phyloP scores from a whole-genome alignment of 495 filamentous ascomycete species.

The Tuber umbilicatum region DNA sequence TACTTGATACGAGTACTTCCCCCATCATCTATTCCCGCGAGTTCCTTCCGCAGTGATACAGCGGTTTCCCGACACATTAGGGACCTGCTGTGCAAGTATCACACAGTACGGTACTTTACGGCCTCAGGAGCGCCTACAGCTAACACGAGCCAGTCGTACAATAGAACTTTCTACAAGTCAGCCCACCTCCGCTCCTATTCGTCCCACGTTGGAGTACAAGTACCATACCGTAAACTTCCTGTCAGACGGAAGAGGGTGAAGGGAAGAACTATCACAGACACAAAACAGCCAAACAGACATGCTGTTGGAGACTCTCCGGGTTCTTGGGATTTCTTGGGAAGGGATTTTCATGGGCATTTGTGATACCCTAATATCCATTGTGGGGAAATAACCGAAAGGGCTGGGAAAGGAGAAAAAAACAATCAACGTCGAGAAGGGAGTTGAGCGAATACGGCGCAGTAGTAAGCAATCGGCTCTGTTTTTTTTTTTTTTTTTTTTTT shows the following conservation, averaged over 20 bases:
- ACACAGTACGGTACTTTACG: neutral
- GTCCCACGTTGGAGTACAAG: neutral
- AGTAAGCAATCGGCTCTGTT: neutral
- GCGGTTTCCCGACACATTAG: neutral
- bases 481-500: neutral
- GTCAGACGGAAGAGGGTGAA: neutral
- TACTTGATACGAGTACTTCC: neutral
- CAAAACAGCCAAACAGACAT: neutral
- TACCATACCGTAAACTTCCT: neutral
- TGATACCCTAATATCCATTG: neutral
- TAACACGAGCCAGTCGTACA: neutral
- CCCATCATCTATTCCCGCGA: neutral
- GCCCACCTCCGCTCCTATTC: neutral
- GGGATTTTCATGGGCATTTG: neutral
- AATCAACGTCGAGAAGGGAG: neutral
- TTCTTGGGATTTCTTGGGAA: neutral
- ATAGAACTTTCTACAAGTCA: neutral
- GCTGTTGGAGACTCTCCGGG: neutral
- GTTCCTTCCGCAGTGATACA: neutral
- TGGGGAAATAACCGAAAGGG: neutral
- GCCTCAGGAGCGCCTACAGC: neutral
- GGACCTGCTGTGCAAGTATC: neutral
- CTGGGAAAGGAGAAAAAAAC: neutral
- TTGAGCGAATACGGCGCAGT: neutral
- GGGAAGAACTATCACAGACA: neutral